Conservation (phyloP, 176 grass and related monocot species). For the Cenchrus purpureus region DNA sequence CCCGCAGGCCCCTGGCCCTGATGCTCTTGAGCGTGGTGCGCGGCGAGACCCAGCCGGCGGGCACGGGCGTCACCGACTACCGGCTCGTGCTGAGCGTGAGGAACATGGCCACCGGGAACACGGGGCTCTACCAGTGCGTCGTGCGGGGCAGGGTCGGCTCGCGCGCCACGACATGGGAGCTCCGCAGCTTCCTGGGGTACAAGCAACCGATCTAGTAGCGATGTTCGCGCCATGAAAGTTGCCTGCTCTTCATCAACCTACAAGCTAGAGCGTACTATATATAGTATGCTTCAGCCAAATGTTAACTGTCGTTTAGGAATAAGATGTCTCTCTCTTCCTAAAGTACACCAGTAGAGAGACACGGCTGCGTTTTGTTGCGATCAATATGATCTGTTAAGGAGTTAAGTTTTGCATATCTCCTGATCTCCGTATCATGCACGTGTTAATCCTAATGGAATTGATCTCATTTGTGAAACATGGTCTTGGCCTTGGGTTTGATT, state of each 20-base stretch:
- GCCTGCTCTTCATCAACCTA: too few relatives aligned
- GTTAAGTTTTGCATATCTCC: background rate
- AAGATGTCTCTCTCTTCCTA: background rate
- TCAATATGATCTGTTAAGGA: background rate
- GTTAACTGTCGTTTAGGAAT: background rate
- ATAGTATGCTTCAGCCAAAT: too few relatives aligned
- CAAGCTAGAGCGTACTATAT: too few relatives aligned
- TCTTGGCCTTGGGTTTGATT: too few relatives aligned
- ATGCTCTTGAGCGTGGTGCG: slow-evolving; percentile 24
- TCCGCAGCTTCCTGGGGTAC: slow-evolving; percentile 30
- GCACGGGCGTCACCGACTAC: slow-evolving; percentile 18
- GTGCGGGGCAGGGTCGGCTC: slow-evolving; percentile 41
- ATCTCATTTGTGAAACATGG: too few relatives aligned
- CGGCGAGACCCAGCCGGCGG: slow-evolving; percentile 32
- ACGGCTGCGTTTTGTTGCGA: background rate
- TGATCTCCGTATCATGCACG: background rate
- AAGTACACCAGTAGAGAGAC: background rate
- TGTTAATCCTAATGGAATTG: background rate
- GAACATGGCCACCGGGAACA: background rate
- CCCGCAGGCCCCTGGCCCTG: background rate
- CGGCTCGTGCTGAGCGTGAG: slow-evolving; percentile 28
- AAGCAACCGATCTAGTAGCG: background rate
- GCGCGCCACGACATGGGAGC: slow-evolving; percentile 35
- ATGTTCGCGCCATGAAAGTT: too few relatives aligned
- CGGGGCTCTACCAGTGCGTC: background rate